Conservation (phyloP, 2,329 filamentous ascomycete genomes). For the Ascomycota sp. region DNA sequence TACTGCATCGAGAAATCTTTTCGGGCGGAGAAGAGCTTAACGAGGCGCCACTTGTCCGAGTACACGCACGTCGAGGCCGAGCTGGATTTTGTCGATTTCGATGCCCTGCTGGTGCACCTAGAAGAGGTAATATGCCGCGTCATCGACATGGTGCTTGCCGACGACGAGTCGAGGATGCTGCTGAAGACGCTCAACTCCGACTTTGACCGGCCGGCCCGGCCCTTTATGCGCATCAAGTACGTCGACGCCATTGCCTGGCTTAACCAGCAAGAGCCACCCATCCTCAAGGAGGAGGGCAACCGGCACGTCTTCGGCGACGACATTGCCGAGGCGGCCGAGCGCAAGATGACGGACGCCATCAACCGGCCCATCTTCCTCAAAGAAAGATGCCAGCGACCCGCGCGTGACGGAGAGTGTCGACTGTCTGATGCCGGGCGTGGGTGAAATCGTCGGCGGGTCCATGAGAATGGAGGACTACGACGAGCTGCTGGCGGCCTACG, state of each 20-base stretch:
- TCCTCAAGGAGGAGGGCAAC: constrained; percentile 81
- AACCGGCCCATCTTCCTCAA: constrained; percentile 95
- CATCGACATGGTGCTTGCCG: constrained; percentile 53
- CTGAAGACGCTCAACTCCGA: constrained; percentile 80
- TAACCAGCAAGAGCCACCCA: constrained; percentile 49
- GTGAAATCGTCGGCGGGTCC: constrained; percentile 87
- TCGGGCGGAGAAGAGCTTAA: constrained; percentile 90
- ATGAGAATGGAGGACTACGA: constrained; percentile 93
- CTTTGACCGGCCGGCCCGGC: constrained; percentile 62
- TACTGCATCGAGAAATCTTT: constrained; percentile 99
- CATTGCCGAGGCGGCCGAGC: constrained; percentile 93
- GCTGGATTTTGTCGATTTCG: constrained; percentile 86
- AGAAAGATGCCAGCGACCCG: constrained; percentile 57
- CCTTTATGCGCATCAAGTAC: constrained; percentile 92
- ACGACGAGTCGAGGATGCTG: constrained; percentile 50
- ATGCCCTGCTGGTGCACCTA: constrained; percentile 69
- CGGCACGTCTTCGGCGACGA: constrained; percentile 88
- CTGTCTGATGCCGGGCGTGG: constrained; percentile 70
- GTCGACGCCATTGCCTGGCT: constrained; percentile 89
- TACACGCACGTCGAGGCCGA: constrained; percentile 96
- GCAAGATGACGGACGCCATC: constrained; percentile 91
- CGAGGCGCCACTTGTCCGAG: constrained; percentile 81
- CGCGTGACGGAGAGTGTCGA: constrained; percentile 90
- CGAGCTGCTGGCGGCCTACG: constrained; percentile 74
- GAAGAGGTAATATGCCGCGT: constrained; percentile 77